A percentile compares a stretch with the other conserved stretches of the same genome.
Conservation (phyloP, 2,329 filamentous ascomycete species). For the Leptographium flavum region DNA sequence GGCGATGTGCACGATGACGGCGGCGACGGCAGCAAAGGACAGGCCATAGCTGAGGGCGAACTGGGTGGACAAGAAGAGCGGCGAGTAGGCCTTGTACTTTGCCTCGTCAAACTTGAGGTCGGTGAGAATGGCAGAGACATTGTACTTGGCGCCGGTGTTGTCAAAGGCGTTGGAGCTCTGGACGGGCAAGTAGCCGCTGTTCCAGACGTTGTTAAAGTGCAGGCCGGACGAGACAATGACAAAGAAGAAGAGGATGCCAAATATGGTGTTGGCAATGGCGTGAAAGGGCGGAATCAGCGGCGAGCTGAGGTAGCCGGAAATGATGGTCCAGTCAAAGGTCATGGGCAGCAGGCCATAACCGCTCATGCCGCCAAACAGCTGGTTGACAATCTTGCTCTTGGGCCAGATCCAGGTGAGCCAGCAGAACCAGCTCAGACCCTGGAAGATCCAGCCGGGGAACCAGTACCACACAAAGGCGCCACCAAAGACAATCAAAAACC, state of each 20-base stretch:
- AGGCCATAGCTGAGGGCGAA: slow-evolving; percentile 47
- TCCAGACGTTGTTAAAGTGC: slow-evolving; percentile 43
- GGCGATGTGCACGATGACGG: slow-evolving; percentile 40
- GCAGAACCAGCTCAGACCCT: slow-evolving; percentile 28
- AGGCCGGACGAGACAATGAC: slow-evolving; percentile 42
- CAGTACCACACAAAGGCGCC: slow-evolving; percentile 40
- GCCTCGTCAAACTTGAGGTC: slow-evolving; percentile 43
- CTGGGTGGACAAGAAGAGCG: slow-evolving; percentile 48
- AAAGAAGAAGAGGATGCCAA: slow-evolving; percentile 40
- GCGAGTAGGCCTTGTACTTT: slow-evolving; percentile 50
- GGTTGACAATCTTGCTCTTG: slow-evolving; percentile 29
- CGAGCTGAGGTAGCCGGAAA: slow-evolving; percentile 33
- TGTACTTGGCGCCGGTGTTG: slow-evolving; percentile 45
- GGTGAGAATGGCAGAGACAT: slow-evolving; percentile 45
- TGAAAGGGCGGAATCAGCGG: slow-evolving; percentile 38
- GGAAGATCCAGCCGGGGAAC: slow-evolving; percentile 41
- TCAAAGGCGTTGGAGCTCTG: slow-evolving; percentile 48
- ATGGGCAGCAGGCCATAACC: slow-evolving; percentile 24
- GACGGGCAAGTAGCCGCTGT: slow-evolving; percentile 46
- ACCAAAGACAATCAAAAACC: slow-evolving; percentile 43
- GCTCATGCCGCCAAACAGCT: slow-evolving; percentile 28
- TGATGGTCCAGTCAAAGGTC: slow-evolving; percentile 24
- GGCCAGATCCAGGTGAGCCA: slow-evolving; percentile 32
- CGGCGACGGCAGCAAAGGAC: slow-evolving; percentile 41
- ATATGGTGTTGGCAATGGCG: slow-evolving; percentile 40